Evolutionary conservation across 129 eudicot genomes (phyloP), one percentile per base, ranked within the genome.

Genomic region (Deinandra increscens): DNA sequence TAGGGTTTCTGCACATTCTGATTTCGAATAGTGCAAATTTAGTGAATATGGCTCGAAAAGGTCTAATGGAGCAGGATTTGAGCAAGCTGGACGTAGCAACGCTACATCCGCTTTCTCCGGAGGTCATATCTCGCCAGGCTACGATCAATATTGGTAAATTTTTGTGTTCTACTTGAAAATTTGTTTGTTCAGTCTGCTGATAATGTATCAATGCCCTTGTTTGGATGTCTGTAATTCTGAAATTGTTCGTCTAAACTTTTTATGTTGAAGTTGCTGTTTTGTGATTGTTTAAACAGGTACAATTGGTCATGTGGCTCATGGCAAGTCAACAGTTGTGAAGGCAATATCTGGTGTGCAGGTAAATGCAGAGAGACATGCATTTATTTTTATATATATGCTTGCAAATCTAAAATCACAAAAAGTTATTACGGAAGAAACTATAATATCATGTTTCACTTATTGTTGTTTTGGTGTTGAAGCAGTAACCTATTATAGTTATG

Each of bases 291-390:
- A 11, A 41, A 54, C 79, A 88, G 96, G 98, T 23, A 92, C 98
- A 34, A 92, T 92, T 74, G 98, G 98, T 33, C 98, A 92, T 73
- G 98, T 92, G 91, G 98, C 98, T 60, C 98, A 92, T 76, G 98
- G 98, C n/a, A 92, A 92, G 76, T 55, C 9, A 29, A 58, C 64
- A 29, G 64, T 58, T 58, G 64, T 58, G 13, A 58, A 58, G 26
- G 64, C 64, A 6, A 58, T 58, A 26, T 58, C 64, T 58, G 64
- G 64, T 58, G 64, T 58, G 39, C 64, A 58, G 64, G 64, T 58
- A 13, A 22, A 23, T 23, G 31, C 5, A 1, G 19, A 56, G 41
- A 59, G 64, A 33, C 0, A 31, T 29, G 20, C 64, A 33, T 59
- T 59, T 33, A 31, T 14, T n/a, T n/a, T n/a, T 59, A 3, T 33